Base-by-base conservation (phyloP, 2,329 filamentous ascomycete genomes). In the Colletotrichum sp. region DNA sequence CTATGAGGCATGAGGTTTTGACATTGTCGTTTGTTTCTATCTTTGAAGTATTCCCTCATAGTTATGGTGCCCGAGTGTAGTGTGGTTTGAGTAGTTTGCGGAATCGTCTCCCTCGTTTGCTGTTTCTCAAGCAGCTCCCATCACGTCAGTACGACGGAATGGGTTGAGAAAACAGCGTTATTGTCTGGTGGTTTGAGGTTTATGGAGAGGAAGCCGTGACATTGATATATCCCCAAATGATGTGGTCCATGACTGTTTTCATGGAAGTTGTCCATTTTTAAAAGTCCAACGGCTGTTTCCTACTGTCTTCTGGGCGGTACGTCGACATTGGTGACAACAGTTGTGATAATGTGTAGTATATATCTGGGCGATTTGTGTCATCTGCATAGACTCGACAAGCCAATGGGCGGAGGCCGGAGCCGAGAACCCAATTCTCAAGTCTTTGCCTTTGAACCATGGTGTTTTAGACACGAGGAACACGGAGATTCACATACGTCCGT, bases 41-140 rank as follows among this genome's bases (percentile, higher is more conserved):
- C 12, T 4, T 12, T 51, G 43, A 51, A 21, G 43, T 51, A 21
- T 51, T 51, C 43, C 7, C n/a, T 8, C 0, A 6, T 1, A 51
- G 12, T 0, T 21, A 0, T 51, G n/a, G 1, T 24, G n/a, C 43
- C 43, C 31, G 31, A 33, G 2, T 33, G 31, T 33, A 8, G 31
- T 27, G 24, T 27, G 24, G 24, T 27, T 27, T 27, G 2, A 18
- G 36, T 43, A 43, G 8, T 1, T 43, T 0, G 9, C 29, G 1
- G 36, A 18, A 5, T 43, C 5, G 2, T 43, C 36, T 3, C 36
- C 36, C 18, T 5, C 4, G 4, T 1, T 2, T 8, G 36, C 4
- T 38, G 36, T 38, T 38, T 38, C 36, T 38, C 36, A 5, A 38
- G 16, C 36, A 18, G 34, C 34, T 8, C 34, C 13, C 15, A 8